Percentiles rank a stretch among this genome's conserved stretches.
These are phyloP conservation scores for Claviceps arundinis DNA, from an alignment of 2,329 filamentous ascomycete genomes.

Conservation along the genomic window DNA sequence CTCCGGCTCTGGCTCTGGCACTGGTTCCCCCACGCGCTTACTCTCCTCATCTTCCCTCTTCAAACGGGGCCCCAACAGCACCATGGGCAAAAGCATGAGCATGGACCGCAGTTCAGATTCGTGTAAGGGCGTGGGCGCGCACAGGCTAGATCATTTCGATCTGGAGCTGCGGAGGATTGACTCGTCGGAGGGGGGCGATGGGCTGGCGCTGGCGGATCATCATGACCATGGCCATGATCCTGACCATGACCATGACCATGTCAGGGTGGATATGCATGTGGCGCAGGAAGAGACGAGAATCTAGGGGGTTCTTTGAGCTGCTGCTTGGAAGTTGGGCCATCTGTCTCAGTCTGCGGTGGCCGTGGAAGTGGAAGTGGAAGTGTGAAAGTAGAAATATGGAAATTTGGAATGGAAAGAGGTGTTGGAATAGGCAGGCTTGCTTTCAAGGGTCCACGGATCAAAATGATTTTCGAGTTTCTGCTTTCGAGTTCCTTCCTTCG, in stretches of 20 bases:
- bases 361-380: no score
- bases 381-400: no score
- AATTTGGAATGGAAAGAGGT: neutral
- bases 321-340: neutral
- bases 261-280: slow-evolving; percentile 13
- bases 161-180: slow-evolving; percentile 20
- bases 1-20: slow-evolving; percentile 3
- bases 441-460: neutral
- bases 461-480: no score
- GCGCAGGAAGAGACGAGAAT: slow-evolving; percentile 19
- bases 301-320: slow-evolving; percentile 11
- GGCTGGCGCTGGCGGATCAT: neutral
- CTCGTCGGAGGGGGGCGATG: slow-evolving; percentile 7
- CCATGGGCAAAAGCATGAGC: no score
- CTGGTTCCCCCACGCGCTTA: slow-evolving; percentile 4
- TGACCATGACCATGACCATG: neutral
- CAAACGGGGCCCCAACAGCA: no score
- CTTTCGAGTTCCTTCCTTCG: no score
- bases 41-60: neutral
- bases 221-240: neutral
- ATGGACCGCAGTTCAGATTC: neutral
- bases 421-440: neutral
- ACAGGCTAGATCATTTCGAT: slow-evolving; percentile 14
- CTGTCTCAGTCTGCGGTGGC: neutral
- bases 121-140: neutral